A percentile compares a stretch with the other conserved stretches of the same genome.
These are phyloP conservation scores for Dimargaris cristalligena DNA, from an alignment of 192 early-diverging fungal species.

Conservation along the genomic window DNA sequence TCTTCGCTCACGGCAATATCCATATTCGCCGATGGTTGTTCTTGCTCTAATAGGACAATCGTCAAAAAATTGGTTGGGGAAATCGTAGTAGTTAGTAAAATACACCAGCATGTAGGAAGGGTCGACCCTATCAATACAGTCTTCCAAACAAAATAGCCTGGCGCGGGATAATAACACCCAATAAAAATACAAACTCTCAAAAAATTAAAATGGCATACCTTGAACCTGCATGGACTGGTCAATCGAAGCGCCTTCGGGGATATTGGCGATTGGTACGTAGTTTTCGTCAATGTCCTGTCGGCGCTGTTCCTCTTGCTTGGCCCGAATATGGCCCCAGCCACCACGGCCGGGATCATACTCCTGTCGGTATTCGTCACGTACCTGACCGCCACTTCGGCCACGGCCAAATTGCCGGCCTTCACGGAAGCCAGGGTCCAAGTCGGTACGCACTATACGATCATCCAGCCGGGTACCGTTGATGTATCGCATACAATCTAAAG, in stretches of 20 bases:
- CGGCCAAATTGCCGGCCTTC: slow-evolving; percentile 89
- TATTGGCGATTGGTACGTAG: slow-evolving; percentile 44
- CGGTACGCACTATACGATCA: slow-evolving; percentile 84
- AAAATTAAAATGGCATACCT: background rate
- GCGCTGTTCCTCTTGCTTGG: slow-evolving; percentile 47
- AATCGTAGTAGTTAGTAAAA: no score
- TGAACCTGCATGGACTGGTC: background rate
- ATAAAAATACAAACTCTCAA: background rate
- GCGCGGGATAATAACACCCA: background rate
- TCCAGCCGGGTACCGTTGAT: slow-evolving; percentile 90
- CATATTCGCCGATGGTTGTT: no score
- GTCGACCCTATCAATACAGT: no score
- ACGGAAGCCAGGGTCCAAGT: slow-evolving; percentile 89
- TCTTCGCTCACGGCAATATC: no score
- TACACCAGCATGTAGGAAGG: no score
- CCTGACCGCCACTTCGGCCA: slow-evolving; percentile 85
- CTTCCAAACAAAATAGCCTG: no score
- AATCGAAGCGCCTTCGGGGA: slow-evolving; percentile 29
- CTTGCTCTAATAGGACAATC: no score
- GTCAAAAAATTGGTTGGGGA: no score
- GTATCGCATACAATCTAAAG: slow-evolving; percentile 87
- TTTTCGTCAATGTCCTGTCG: slow-evolving; percentile 35
- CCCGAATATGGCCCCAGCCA: slow-evolving; percentile 78
- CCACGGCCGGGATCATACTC: slow-evolving; percentile 93
- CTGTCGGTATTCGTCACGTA: slow-evolving; percentile 84